Evolutionary conservation across 257 asterid species (phyloP).

Genomic region (Solanum virginianum): DNA sequence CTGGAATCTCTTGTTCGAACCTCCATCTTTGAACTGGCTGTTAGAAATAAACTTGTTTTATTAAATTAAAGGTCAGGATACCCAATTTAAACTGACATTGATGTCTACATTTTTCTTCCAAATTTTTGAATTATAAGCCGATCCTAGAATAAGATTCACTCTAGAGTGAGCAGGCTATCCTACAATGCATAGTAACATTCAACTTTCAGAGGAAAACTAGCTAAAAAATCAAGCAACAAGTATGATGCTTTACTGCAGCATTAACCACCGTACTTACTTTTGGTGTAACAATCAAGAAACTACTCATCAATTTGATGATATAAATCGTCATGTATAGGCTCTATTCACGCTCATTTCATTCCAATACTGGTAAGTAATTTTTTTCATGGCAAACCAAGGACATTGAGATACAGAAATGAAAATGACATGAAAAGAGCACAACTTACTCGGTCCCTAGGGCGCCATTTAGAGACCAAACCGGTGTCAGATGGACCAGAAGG

Average conservation of each 20-base stretch:
- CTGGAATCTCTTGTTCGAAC: background rate
- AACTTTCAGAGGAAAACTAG: background rate
- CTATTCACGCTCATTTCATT: background rate
- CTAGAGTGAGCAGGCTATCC: background rate
- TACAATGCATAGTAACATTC: background rate
- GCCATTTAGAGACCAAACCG: constrained; percentile 91
- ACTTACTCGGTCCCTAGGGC: constrained; percentile 86
- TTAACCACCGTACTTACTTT: background rate
- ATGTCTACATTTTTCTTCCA: background rate
- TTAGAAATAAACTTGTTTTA: background rate
- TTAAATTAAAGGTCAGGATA: background rate
- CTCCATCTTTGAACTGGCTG: background rate
- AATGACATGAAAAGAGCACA: background rate
- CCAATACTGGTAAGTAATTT: background rate
- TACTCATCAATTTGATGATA: background rate
- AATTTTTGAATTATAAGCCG: background rate
- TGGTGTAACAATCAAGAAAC: background rate
- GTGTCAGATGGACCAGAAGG: constrained; percentile 84
- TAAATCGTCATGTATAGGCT: background rate
- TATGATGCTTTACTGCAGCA: background rate
- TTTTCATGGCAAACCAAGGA: background rate
- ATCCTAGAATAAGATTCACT: background rate
- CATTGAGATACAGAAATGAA: background rate
- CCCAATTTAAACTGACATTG: background rate
- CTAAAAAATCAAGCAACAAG: background rate